Evolutionary conservation across 1,284 basidiomycete genomes (phyloP).

Genomic region (Puccinia horiana): DNA sequence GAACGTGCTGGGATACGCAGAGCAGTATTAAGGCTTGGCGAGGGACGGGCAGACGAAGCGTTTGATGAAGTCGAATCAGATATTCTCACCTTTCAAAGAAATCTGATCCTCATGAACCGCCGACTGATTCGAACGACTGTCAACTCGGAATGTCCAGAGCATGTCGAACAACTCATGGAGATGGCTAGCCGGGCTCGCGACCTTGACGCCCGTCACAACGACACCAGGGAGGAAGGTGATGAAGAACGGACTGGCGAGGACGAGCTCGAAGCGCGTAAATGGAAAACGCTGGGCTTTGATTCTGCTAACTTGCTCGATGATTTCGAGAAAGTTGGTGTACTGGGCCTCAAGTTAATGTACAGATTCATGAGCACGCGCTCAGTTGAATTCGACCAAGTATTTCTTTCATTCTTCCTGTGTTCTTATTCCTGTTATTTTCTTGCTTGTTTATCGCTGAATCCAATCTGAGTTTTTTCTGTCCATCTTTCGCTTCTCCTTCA

Average conservation of each 20-base stretch:
- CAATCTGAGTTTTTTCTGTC: background rate
- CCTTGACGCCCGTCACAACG: conserved; percentile 63
- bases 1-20: conserved; percentile 17
- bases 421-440: background rate
- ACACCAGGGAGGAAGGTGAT: conserved; percentile 56
- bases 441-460: background rate
- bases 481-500: background rate
- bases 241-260: conserved; percentile 60
- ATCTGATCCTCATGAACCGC: conserved; percentile 73
- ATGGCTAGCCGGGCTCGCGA: conserved; percentile 70
- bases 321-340: conserved; percentile 78
- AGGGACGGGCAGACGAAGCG: conserved; percentile 63
- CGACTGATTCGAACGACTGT: conserved; percentile 77
- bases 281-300: conserved; percentile 77
- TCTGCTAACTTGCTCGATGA: conserved; percentile 77
- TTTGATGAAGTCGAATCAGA: conserved; percentile 37
- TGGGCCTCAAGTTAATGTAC: conserved; percentile 74
- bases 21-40: conserved; percentile 72
- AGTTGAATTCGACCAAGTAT: conserved; percentile 78
- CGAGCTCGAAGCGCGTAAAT: conserved; percentile 64
- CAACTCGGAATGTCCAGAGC: conserved; percentile 67
- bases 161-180: conserved; percentile 68
- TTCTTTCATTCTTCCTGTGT: conserved; percentile 34
- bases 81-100: conserved; percentile 37
- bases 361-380: conserved; percentile 72